Percentiles rank a stretch among this genome's conserved stretches.
Evolutionary conservation across 78 protist genomes (phyloP).

Genomic region (Dictyostelium purpureum): DNA sequence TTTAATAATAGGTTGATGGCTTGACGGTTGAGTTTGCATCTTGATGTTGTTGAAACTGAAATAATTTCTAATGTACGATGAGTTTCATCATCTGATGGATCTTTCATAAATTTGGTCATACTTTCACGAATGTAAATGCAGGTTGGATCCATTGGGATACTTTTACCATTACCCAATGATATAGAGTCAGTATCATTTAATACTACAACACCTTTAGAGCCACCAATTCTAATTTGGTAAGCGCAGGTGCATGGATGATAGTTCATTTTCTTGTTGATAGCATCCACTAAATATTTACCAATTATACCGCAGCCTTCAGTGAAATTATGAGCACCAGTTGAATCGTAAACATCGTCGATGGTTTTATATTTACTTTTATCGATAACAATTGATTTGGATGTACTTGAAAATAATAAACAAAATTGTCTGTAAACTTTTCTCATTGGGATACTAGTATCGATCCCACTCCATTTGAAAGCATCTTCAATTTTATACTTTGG

Average conservation of each 20-base stretch:
- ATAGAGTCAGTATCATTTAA: neutral
- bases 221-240: conserved; percentile 71
- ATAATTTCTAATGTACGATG: conserved; percentile 52
- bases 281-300: neutral
- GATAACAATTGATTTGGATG: neutral
- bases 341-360: neutral
- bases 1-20: conserved; percentile 15
- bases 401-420: neutral
- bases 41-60: neutral
- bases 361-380: neutral
- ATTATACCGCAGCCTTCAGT: conserved; percentile 63
- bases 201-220: conserved; percentile 72
- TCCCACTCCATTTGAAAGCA: neutral
- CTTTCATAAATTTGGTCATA: conserved; percentile 31
- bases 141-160: too few species aligned
- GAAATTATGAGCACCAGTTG: neutral
- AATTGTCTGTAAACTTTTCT: neutral
- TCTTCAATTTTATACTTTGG: neutral
- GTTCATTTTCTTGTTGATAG: neutral
- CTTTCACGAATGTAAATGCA: neutral
- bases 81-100: neutral
- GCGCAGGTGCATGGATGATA: conserved; percentile 2
- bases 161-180: too few species aligned
- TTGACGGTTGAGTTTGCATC: conserved; percentile 57
- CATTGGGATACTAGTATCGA: neutral